A percentile compares a stretch with the other conserved stretches of the same genome.
Conservation (phyloP, 2,329 filamentous ascomycete species). For the Aphanocladium album region DNA sequence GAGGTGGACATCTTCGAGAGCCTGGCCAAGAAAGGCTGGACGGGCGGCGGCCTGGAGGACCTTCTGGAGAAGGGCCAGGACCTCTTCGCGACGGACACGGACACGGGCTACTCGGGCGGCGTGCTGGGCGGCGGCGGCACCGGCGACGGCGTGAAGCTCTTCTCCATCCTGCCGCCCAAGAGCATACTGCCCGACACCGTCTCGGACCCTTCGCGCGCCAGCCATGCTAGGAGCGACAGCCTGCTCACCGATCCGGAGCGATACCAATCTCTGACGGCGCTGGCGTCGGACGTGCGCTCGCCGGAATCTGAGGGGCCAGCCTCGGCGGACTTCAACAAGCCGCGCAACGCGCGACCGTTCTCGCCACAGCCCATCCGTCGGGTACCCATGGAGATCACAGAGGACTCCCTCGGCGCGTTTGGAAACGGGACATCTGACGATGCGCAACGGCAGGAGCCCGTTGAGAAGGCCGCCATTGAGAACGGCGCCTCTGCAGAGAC, state of each 20-base stretch:
- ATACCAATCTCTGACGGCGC: conserved; percentile 54
- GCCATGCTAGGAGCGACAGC: conserved; percentile 48
- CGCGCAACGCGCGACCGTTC: conserved; percentile 53
- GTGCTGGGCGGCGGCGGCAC: conserved; percentile 27
- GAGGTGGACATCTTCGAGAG: conserved; percentile 67
- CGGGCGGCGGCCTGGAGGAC: conserved; percentile 61
- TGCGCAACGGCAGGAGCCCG: conserved; percentile 12
- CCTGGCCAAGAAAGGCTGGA: conserved; percentile 63
- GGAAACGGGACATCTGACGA: conserved; percentile 11
- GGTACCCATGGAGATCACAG: conserved; percentile 36
- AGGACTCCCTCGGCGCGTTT: conserved; percentile 31
- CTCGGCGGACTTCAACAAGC: conserved; percentile 48
- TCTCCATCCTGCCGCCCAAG: conserved; percentile 59
- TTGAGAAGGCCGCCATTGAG: conserved; percentile 11
- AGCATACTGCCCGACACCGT: conserved; percentile 54
- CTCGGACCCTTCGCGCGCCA: conserved; percentile 31
- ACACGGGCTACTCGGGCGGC: conserved; percentile 18
- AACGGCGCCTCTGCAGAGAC: conserved; percentile 15
- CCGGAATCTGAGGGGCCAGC: conserved; percentile 45
- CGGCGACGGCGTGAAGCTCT: conserved; percentile 45
- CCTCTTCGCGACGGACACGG: conserved; percentile 47
- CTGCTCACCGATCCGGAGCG: conserved; percentile 46
- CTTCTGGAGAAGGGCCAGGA: conserved; percentile 60
- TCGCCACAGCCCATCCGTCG: conserved; percentile 50
- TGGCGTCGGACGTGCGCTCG: conserved; percentile 26